These are phyloP conservation scores for Cardamine occulta DNA, from an alignment of 345 rosid genomes.

Conservation along the genomic window DNA sequence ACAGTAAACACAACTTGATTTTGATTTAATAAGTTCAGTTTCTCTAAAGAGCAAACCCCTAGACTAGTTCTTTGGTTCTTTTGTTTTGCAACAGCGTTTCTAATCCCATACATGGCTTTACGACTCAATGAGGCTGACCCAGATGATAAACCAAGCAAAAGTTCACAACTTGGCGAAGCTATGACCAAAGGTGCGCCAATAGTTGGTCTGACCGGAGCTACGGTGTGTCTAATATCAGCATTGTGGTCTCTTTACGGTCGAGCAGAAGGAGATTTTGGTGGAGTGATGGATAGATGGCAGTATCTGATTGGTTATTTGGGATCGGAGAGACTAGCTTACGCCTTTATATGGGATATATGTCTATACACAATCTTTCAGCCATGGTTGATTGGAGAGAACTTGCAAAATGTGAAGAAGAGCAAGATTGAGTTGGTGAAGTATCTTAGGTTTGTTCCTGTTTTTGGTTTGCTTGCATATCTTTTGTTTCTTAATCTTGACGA, in stretches of 20 bases:
- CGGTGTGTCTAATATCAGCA: constrained; percentile 63
- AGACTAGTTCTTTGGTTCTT: not conserved
- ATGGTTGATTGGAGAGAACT: constrained; percentile 91
- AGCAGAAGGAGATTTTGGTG: constrained; percentile 66
- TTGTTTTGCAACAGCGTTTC: constrained; percentile 61
- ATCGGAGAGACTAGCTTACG: constrained; percentile 90
- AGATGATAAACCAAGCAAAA: constrained; percentile 44
- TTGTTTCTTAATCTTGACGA: constrained; percentile 61
- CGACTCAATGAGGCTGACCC: constrained; percentile 62
- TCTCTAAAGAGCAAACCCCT: not conserved
- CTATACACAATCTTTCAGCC: constrained; percentile 89
- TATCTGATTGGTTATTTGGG: constrained; percentile 69
- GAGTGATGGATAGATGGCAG: constrained; percentile 64
- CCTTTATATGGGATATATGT: constrained; percentile 84
- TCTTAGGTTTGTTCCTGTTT: constrained; percentile 79
- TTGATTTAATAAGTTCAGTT: not conserved
- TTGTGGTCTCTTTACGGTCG: constrained; percentile 81
- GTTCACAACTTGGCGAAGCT: constrained; percentile 60
- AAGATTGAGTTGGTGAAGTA: constrained; percentile 57
- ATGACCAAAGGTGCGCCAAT: constrained; percentile 73
- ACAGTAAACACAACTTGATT: constrained; percentile 50
- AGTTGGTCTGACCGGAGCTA: constrained; percentile 86
- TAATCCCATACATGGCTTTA: constrained; percentile 95
- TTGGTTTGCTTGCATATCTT: constrained; percentile 73
- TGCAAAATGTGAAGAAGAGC: constrained; percentile 61